Percentiles rank a stretch among this genome's conserved stretches.
Conservation (phyloP, 768 basidiomycete genomes). For the Chiua virens region DNA sequence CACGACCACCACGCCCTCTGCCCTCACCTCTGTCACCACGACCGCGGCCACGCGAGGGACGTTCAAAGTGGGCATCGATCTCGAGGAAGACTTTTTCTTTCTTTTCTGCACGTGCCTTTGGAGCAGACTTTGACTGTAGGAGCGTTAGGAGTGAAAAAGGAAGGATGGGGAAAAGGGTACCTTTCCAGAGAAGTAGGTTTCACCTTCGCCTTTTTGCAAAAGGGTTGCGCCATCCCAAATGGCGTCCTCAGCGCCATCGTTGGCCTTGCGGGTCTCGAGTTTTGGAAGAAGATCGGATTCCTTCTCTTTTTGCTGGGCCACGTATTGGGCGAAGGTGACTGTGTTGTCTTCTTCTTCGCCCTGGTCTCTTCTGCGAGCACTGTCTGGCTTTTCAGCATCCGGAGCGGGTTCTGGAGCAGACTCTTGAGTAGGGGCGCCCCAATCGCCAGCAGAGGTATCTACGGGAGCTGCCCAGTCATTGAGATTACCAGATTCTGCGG, state of each 20-base stretch:
- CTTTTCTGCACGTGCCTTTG: conserved; percentile 74
- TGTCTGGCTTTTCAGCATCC: conserved; percentile 39
- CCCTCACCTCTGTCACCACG: conserved; percentile 49
- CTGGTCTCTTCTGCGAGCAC: conserved; percentile 49
- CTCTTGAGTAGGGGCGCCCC: conserved; percentile 32
- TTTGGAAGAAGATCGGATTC: conserved; percentile 62
- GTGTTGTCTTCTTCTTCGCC: conserved; percentile 91
- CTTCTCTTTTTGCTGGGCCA: conserved; percentile 75
- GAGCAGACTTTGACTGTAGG: conserved; percentile 57
- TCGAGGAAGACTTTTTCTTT: conserved; percentile 91
- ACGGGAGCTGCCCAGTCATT: conserved; percentile 39
- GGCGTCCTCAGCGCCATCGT: conserved; percentile 71
- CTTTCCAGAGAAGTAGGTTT: conserved; percentile 88
- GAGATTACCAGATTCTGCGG: conserved; percentile 41
- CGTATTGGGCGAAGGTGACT: conserved; percentile 90
- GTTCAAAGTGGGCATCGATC: conserved; percentile 87
- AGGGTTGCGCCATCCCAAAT: conserved; percentile 72
- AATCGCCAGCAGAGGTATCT: conserved; percentile 24
- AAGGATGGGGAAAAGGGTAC: conserved; percentile 40
- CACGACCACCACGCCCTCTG: conserved; percentile 45
- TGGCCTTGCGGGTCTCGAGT: conserved; percentile 74
- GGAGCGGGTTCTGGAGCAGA: conserved; percentile 26
- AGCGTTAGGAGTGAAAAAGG: conserved; percentile 1
- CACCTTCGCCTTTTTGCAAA: conserved; percentile 63
- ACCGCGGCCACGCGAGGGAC: conserved; percentile 66